Evolutionary conservation across 2,329 filamentous ascomycete species (phyloP), one percentile per base, ranked within the genome.

Genomic region (Purpureocillium lavendulum): DNA sequence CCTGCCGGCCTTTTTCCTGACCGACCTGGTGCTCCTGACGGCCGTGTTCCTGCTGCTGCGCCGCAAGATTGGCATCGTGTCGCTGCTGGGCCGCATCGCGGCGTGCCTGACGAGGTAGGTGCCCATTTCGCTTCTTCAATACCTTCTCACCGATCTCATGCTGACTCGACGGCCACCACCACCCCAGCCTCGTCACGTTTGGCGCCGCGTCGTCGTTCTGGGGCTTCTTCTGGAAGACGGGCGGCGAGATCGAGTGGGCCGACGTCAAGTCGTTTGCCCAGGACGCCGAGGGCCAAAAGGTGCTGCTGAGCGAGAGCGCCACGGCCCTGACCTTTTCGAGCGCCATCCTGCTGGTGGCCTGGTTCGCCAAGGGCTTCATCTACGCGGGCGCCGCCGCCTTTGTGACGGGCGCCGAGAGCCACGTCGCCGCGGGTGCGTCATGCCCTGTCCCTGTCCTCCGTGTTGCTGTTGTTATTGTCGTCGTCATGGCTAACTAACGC

Each of bases 221-320:
- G 11, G 54, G 56, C 18, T 60, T 60, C 35, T 60, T 45, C 38
- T 44, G 47, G 35, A 49, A 58, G 35, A 58, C 57, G 0, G 57
- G 57, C 12, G 56, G 54, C 21, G 54, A 59, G 40, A 44, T 60
- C 11, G 51, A 59, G 34, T 60, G 57, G 57, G 48, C 46, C 24
- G 57, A 60, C 40, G 57, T 52, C 12, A 44, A 44, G 28, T 40
- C 51, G 9, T 57, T 57, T 33, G 53, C 58, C 17, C 45, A 45
- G 24, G 53, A 49, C 43, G 50, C 53, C 38, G 57, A 59, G 32
- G 52, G 49, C 15, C 45, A 56, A 18, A 58, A 58, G 43, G 49
- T 60, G 17, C 41, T 59, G 26, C 47, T 60, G 8, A 57, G 49
- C 14, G 57, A 56, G 13, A 52, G 55, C 24, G 46, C 42, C 33